Evolutionary conservation across 352 stramenopile genomes (phyloP), one percentile per base, ranked within the genome.

Genomic region (Pythium sukuiense): DNA sequence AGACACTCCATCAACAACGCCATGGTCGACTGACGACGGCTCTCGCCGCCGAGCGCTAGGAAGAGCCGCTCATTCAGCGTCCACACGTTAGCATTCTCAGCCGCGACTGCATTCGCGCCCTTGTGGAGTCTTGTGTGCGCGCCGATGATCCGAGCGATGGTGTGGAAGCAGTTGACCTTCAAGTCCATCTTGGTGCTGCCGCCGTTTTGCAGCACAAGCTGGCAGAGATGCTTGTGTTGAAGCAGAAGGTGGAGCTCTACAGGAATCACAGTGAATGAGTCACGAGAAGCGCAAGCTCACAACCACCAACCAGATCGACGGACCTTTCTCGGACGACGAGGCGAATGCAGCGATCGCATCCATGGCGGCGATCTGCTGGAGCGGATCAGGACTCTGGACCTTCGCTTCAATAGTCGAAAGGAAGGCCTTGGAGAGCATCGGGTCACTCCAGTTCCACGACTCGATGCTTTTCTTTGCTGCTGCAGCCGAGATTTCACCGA

Each of bases 351-450:
- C 84, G 33, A 94, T 71, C 8, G 84, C 86, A 49, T 96, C 88
- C 85, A 93, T 93, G 11, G 83, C 88, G 32, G 88, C 88, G 58
- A 95, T 92, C 52, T 93, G 80, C 67, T 95, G 74, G 9, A 91
- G 71, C 18, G 76, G 65, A 27, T 94, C 83, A 0, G 63, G 61
- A 45, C 73, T 86, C 64, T 93, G 76, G 27, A 94, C 70, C 62
- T 92, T 91, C 32, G 61, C 67, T 54, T 92, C 79, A 35, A 94
- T 77, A 3, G 84, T 90, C 52, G 75, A 76, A n/a, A 95, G 58
- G 33, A 95, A 95, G 7, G 81, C 81, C 58, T 91, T 91, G 0
- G 83, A 89, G 11, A 93, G 73, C 50, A 83, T 80, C 18, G 79
- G 75, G 66, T 94, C 81, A 45, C 67, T 72, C 85, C 87, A 94